Evolutionary conservation across 2,329 filamentous ascomycete species (phyloP), one percentile per base, ranked within the genome.

Genomic region (Raffaelea arxii): DNA sequence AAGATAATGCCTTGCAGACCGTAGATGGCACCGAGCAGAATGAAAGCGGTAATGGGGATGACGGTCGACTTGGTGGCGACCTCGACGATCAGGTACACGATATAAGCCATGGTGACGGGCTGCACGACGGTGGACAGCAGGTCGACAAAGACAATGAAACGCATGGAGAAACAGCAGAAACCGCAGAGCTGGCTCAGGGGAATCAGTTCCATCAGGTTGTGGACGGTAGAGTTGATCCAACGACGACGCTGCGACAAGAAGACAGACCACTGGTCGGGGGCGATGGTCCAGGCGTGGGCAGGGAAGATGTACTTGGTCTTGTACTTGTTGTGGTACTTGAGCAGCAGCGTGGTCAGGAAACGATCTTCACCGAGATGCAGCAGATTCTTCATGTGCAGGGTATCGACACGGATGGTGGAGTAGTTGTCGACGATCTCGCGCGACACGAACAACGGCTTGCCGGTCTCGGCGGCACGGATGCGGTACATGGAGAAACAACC

Each of bases 91-190:
- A 98, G 76, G 63, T 97, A 98, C 47, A 77, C 75, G 55, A 98
- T 84, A 61, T 97, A 98, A 10, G 80, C 86, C 19, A 96, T 75
- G 1, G 86, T 92, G 49, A 96, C 88, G 3, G 92, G 92, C 62
- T 94, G 89, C 42, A 97, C 82, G 47, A 97, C 69, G 1, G 92
- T 98, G 47, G 86, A 92, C 53, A 98, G 72, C 56, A 98, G 71
- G 66, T 98, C 92, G 55, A 98, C 65, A 60, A 98, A 94, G 55
- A 98, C 90, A 49, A 98, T 78, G 66, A 98, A 98, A 58, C 92
- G 84, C 92, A 98, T 98, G 66, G 86, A 94, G 74, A 98, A 98
- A 69, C 92, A 98, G 75, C 92, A 98, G 82, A 98, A 98, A 68
- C 92, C 92, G 65, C 92, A 98, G 43, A 98, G 84, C 63, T 97